Evolutionary conservation across 257 asterid genomes (phyloP), one percentile per base, ranked within the genome.

Genomic region (Ilex aquifolium): DNA sequence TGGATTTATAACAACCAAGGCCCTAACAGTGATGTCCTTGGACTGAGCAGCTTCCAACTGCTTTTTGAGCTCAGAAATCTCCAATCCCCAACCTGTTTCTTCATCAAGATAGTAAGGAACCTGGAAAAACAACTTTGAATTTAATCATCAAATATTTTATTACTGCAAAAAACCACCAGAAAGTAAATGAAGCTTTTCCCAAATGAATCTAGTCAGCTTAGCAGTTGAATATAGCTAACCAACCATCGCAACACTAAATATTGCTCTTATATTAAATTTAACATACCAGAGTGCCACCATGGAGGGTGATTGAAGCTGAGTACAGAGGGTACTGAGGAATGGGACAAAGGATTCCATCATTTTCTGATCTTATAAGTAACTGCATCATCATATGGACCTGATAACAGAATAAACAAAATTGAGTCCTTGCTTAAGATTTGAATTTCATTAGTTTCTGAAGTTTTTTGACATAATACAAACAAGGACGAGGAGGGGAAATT

Each of bases 381-480:
- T 90, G 99, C 97, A 93, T 93, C 99, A 93, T 93, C 99, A 93
- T 90, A 71, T 93, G 99, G 69, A 93, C 99, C 99, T 93, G 83
- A 50, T 36, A 36, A 36, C 7, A 21, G 27, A 21, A 21, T 21
- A 21, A 21, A 21, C 27, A 21, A 21, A 21, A 36, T 5, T 2
- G 7, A 36, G 42, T 7, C 8, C 42, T 4, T 36, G 7, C 42
- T 36, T 36, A 36, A 36, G 42, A 36, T 36, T 36, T 36, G 5
- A 36, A 36, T 36, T 4, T 36, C 2, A 36, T 36, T 36, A 21
- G 42, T 36, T 4, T 36, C 42, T 36, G 42, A 36, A 36, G 42
- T 36, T 36, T 21, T 0, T 21, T 21, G 27, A 21, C 27, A 21
- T 21, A 21, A 21, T 21, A 21, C 27, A 21, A 21, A 21, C 27